Percentiles rank a stretch among this genome's conserved stretches.
phyloP scores from a whole-genome alignment of 129 eudicot species.

The Tagetes erecta region DNA sequence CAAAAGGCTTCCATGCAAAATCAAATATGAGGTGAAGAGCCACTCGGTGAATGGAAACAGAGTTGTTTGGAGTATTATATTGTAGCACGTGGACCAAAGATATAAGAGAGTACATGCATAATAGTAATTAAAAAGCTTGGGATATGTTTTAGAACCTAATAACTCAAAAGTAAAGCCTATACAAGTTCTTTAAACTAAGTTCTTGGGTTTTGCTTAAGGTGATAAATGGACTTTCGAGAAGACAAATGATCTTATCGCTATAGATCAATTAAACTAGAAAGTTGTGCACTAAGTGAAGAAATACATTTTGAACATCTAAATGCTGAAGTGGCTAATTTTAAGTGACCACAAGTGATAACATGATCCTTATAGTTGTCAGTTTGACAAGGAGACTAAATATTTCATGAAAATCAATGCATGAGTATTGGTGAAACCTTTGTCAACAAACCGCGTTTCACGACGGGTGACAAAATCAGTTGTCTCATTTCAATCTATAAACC shows the following conservation, averaged over 20 bases:
- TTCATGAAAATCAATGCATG: too few relatives aligned
- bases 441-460: too few relatives aligned
- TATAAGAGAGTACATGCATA: not conserved
- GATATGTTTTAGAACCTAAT: not conserved
- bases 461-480: too few relatives aligned
- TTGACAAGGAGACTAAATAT: not conserved
- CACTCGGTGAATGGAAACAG: not conserved
- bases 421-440: too few relatives aligned
- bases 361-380: not conserved
- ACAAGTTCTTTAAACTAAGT: not conserved
- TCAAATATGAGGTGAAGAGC: not conserved
- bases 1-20: not conserved
- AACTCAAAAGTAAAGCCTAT: not conserved
- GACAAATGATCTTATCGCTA: not conserved
- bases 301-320: not conserved
- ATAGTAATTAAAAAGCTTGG: not conserved
- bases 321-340: not conserved
- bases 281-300: not conserved
- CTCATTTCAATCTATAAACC: too few relatives aligned
- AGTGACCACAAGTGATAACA: not conserved
- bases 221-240: not conserved
- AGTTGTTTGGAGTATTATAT: not conserved
- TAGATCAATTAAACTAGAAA: too few relatives aligned
- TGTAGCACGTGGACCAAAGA: not conserved
- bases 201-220: not conserved